phyloP scores from a whole-genome alignment of 2,329 filamentous ascomycete genomes.

The Onygenales sp. region DNA sequence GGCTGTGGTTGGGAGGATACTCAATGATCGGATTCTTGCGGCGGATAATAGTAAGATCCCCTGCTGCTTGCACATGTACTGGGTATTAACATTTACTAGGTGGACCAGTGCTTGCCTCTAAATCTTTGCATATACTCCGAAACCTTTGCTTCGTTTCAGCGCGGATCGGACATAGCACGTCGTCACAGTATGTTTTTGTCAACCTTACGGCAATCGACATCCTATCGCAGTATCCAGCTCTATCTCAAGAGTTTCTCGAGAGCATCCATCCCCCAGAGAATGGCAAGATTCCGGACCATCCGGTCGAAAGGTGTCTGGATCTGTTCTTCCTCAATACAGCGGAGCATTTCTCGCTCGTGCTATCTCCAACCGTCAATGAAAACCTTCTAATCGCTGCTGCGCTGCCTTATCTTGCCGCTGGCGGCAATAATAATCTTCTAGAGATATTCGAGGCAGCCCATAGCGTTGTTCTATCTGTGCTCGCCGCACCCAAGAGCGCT shows the following conservation, averaged over 20 bases:
- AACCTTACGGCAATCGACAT: constrained; percentile 76
- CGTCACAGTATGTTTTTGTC: constrained; percentile 77
- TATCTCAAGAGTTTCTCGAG: constrained; percentile 57
- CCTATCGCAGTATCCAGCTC: constrained; percentile 58
- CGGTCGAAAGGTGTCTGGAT: constrained; percentile 64
- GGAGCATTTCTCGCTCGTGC: constrained; percentile 67
- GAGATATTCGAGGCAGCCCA: constrained; percentile 85
- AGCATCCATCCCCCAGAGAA: constrained; percentile 49
- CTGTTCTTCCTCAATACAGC: constrained; percentile 81
- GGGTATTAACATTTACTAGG: constrained; percentile 23
- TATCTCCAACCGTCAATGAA: constrained; percentile 60
- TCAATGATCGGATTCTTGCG: constrained; percentile 48
- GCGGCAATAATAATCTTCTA: constrained; percentile 47
- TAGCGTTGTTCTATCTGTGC: constrained; percentile 66
- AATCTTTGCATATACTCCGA: constrained; percentile 63
- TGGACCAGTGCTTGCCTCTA: constrained; percentile 58
- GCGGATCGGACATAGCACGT: constrained; percentile 60
- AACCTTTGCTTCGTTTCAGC: constrained; percentile 76
- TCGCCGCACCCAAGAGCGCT: constrained; percentile 70
- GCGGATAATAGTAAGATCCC: constrained; percentile 38
- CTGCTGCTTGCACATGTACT: not conserved
- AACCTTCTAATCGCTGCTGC: constrained; percentile 65
- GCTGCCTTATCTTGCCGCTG: constrained; percentile 60
- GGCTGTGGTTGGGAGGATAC: constrained; percentile 57
- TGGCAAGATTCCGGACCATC: constrained; percentile 51